Evolutionary conservation across 441 rosid species (phyloP).

Genomic region (Euphorbia schlechtendalii): DNA sequence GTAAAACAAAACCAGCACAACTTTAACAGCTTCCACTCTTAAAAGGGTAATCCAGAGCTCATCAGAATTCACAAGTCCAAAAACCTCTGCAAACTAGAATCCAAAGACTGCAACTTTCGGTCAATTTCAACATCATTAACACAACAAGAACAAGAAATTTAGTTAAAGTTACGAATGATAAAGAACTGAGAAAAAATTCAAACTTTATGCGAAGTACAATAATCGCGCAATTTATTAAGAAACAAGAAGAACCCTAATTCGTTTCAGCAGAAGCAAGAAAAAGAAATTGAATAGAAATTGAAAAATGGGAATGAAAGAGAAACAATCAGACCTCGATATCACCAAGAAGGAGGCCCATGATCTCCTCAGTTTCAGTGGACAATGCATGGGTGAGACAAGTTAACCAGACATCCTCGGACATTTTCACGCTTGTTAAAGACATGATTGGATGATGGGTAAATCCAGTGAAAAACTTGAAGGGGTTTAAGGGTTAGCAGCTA

Average conservation of each 20-base stretch:
- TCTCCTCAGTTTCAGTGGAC: conserved; percentile 96
- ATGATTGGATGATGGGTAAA: conserved; percentile 24
- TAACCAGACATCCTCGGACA: conserved; percentile 92
- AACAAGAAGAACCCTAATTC: no score
- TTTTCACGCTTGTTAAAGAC: conserved; percentile 72
- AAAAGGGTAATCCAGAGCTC: no score
- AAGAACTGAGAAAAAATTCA: no score
- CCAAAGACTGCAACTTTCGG: not conserved
- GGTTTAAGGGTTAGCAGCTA: not conserved
- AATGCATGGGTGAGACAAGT: conserved; percentile 93
- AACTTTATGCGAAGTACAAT: no score
- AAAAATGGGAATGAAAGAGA: not conserved
- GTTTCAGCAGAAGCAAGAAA: no score
- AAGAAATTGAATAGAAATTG: not conserved
- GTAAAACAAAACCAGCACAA: no score
- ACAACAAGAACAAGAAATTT: no score
- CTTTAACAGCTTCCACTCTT: no score
- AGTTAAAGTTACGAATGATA: no score
- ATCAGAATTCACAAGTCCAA: not conserved
- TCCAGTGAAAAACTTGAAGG: not conserved
- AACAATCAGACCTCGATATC: conserved; percentile 58
- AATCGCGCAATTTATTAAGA: not conserved
- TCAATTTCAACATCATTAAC: not conserved
- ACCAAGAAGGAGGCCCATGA: conserved; percentile 98
- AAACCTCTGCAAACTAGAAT: not conserved